These are phyloP conservation scores for Cercospora zeae-maydis DNA, from an alignment of 2,329 filamentous ascomycete genomes.

Conservation along the genomic window DNA sequence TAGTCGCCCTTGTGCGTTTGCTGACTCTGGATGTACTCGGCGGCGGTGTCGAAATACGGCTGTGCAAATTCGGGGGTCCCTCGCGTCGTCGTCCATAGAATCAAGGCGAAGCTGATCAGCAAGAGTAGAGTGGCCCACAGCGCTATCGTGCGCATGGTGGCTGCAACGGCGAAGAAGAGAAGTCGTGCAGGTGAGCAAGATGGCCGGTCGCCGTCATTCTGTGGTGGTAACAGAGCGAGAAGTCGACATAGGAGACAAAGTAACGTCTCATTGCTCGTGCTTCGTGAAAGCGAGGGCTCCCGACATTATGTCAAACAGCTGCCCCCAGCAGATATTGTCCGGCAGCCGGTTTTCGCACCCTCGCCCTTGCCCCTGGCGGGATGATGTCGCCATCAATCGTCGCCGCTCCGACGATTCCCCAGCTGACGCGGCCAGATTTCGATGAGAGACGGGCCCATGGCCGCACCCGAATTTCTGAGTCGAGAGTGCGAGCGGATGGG, in stretches of 20 bases:
- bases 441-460: background rate
- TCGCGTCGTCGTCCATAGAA: slow-evolving; percentile 18
- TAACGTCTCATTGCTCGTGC: background rate
- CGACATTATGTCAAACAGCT: background rate
- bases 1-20: slow-evolving; percentile 3
- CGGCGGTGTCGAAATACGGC: slow-evolving; percentile 8
- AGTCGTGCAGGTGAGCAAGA: background rate
- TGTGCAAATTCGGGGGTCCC: slow-evolving; percentile 9
- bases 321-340: background rate
- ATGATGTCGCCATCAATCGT: background rate
- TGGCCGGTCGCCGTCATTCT: background rate
- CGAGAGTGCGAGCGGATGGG: background rate
- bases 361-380: background rate
- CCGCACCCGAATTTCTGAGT: background rate
- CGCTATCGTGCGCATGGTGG: slow-evolving; percentile 18
- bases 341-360: background rate
- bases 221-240: background rate
- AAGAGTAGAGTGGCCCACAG: slow-evolving; percentile 21
- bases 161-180: background rate
- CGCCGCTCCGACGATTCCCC: background rate
- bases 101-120: slow-evolving; percentile 14
- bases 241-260: background rate
- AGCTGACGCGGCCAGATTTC: background rate
- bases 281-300: background rate
- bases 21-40: slow-evolving; percentile 10